Base-by-base conservation (phyloP, 176 grass and related monocot genomes). In the Avena insularis region DNA sequence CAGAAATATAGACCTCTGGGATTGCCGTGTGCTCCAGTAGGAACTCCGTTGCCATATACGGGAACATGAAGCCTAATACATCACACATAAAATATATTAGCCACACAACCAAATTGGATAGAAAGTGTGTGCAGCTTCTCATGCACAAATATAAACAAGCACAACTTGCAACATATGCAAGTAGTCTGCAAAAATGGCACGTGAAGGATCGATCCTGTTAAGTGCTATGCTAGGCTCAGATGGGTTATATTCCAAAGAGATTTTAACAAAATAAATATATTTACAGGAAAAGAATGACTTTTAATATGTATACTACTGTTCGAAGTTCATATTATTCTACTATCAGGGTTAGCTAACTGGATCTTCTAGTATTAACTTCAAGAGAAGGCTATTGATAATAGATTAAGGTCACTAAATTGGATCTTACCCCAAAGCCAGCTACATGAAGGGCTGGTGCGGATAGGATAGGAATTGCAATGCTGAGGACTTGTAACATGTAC, bases 351-450 rank as follows among this genome's bases (percentile, higher is more conserved):
- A 77, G 54, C 7, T 46, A 62, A 81, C 14, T 59, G 43, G 47
- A 84, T 58, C 50, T 84, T 9, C 29, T 31, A 27, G 35, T 61
- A 19, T 68, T 79, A 46, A 69, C 49, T 17, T 17, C 48, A 58
- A 79, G 29, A 36, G 20, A 12, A 69, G 6, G 38, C 53, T 45
- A 70, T 46, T 11, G 2, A 76, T 46, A 50, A 60, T 73, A 74
- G 8, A 74, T 63, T 74, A 85, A 67, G 10, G 71, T 17, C 71
- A 72, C 43, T 29, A 48, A 65, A 64, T 58, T 78, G 60, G 57
- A 89, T 85, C 92, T 94, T 90, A 99, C 97, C 92, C 92, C 94
- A 90, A 99, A 99, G 77, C 97, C 97, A 27, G 94, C 90, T 91
- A 93, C 83, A 87, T 99, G 94, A 88, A 99, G 97, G 69, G 86